Base-by-base conservation (phyloP, 192 early-diverging fungal species). In the Podila horticola region DNA sequence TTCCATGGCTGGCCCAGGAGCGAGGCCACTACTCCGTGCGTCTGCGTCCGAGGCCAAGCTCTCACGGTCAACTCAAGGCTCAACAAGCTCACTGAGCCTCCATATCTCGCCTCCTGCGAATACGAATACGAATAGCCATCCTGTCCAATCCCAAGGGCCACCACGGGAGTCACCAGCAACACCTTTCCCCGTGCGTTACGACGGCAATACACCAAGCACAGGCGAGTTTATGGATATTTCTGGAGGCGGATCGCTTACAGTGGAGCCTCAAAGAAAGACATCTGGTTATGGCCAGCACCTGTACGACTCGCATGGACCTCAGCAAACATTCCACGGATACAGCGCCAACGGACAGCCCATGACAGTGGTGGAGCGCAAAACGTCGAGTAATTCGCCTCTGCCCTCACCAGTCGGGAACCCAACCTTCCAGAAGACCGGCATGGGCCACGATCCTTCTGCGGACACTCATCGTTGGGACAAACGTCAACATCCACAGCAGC, bases 381-480 rank as follows among this genome's bases (percentile, higher is more conserved):
- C 59, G 52, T 72, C 76, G n/a, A 57, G 22, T 10, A 48, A 49
- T 8, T 71, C 75, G 24, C 75, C 75, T 19, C 41, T 79, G 17
- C 75, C 75, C 7, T 79, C 76, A 19, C 76, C 76, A 10, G 55
- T 68, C 0, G 70, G 76, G 3, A 62, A 65, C 26, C 70, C 76
- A 0, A 79, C 69, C 4, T 79, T 79, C 49, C 76, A 79, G 34
- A 51, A 67, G 28, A 29, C 38, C 26, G 76, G 66, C 24, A 28
- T 26, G 36, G 64, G 65, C 19, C 59, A 71, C 24, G 70, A 79
- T 28, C 64, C 59, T 31, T 57, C 68, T 36, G n/a, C 29, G 19
- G 76, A 79, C n/a, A 72, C 76, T 4, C 65, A 79, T 64, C 76
- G 61, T 28, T 79, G 76, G 76, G 70, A 79, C 17, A 67, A 79